Percentiles rank a stretch among this genome's conserved stretches.
These are phyloP conservation scores for Paxillus ammoniavirescens DNA, from an alignment of 768 basidiomycete species.

Conservation along the genomic window DNA sequence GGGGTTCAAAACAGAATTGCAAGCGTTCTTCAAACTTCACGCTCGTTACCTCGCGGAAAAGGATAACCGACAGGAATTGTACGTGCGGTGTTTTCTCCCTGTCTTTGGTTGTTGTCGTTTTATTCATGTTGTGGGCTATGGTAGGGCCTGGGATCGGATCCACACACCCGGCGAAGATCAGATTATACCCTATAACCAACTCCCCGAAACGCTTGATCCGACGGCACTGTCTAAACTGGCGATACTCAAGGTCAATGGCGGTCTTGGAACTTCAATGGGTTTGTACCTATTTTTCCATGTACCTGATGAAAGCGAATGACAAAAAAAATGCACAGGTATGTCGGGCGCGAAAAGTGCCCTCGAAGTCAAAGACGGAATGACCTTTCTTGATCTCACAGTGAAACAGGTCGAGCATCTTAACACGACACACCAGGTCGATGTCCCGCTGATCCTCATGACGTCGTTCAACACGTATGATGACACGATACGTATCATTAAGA, in stretches of 20 bases:
- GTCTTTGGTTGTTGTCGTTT: slow-evolving; percentile 5
- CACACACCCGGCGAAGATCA: slow-evolving; percentile 83
- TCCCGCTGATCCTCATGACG: slow-evolving; percentile 98
- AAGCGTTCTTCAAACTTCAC: slow-evolving; percentile 94
- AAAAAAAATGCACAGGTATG: slow-evolving; percentile 51
- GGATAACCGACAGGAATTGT: slow-evolving; percentile 87
- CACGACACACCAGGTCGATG: slow-evolving; percentile 78
- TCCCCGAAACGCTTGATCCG: slow-evolving; percentile 57
- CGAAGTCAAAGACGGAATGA: slow-evolving; percentile 97
- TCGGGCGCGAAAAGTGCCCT: slow-evolving; percentile 89
- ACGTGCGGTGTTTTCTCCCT: slow-evolving; percentile 27
- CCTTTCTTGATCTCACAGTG: slow-evolving; percentile 92
- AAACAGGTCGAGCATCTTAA: slow-evolving; percentile 96
- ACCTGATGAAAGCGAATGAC: slow-evolving; percentile 1
- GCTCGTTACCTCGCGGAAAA: slow-evolving; percentile 90
- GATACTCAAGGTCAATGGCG: slow-evolving; percentile 94
- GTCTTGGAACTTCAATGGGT: slow-evolving; percentile 90
- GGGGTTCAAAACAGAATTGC: slow-evolving; percentile 91
- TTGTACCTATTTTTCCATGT: slow-evolving; percentile 18
- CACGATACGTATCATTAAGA: slow-evolving; percentile 94
- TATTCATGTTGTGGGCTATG: slow-evolving; percentile 4
- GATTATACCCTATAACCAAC: slow-evolving; percentile 77
- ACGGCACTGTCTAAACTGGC: slow-evolving; percentile 87
- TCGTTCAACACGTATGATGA: slow-evolving; percentile 98
- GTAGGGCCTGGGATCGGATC: slow-evolving; percentile 87